Base-by-base conservation (phyloP, 2,329 filamentous ascomycete genomes). In the Pyrenophora seminiperda region DNA sequence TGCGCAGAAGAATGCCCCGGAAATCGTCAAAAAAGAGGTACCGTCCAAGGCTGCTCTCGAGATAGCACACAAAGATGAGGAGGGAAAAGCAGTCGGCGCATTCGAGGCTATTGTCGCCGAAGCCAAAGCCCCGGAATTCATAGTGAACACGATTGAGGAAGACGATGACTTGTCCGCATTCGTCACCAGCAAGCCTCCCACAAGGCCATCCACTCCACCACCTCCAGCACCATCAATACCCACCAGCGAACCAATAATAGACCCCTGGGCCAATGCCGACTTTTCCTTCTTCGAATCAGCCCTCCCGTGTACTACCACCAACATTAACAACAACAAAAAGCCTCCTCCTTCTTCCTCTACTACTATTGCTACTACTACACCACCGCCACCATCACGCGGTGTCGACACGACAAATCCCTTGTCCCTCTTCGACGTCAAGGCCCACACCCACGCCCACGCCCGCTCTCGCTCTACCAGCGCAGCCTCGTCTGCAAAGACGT, bases 231-330 rank as follows among this genome's bases (percentile, higher is more conserved):
- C 48, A 2, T 5, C 37, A 7, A 13, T 7, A 7, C 37, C 45
- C 6, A 7, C 48, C 6, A 9, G 46, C 3, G 49, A 56, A 22
- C 33, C 46, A 9, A 36, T 41, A 3, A 5, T 37, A 19, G 60
- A 65, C 14, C 42, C 54, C 17, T 63, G 53, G 50, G 47, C 51
- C 7, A 42, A 51, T 31, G 57, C 47, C 5, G 60, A 65, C 38
- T 61, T 62, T 17, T 62, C 59, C 17, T 63, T 72, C 44, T 73
- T 73, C 44, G 70, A 72, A 47, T 62, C 67, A 6, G 36, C 59
- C 4, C 7, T 7, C 6, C 22, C 22, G n/a, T 7, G 10, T 10
- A 3, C 24, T 10, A 11, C 2, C 24, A 4, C 10, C 10, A 4
- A 27, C 47, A 3, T 49, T 57, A 7, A n/a, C 44, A 10, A 17